Evolutionary conservation across 1,284 basidiomycete genomes (phyloP).

Genomic region (Ustilago sp.): DNA sequence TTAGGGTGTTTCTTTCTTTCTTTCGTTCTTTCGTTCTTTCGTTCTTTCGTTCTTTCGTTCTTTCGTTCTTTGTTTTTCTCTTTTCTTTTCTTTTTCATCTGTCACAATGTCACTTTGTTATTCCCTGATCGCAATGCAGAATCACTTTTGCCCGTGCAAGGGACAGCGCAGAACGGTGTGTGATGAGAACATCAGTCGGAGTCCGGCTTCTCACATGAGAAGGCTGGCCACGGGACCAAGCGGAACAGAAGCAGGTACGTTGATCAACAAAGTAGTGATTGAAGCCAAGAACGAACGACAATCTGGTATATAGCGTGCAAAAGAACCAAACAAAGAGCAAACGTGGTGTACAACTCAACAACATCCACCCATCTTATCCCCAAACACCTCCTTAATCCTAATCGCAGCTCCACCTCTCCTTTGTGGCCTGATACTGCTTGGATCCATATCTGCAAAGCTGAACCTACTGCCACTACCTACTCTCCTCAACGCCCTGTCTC

Average conservation of each 20-base stretch:
- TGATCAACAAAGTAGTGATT: constrained; percentile 15
- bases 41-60: no score
- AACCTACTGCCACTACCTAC: constrained; percentile 66
- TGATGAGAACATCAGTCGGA: no score
- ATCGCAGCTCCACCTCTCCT: constrained; percentile 25
- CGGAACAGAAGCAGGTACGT: neutral
- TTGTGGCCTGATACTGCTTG: constrained; percentile 23
- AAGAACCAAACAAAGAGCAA: neutral
- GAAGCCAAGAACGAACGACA: constrained; percentile 6
- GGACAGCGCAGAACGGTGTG: no score
- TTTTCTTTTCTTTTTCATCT: no score
- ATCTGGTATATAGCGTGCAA: constrained; percentile 32
- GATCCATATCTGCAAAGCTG: constrained; percentile 57
- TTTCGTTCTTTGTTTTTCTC: no score
- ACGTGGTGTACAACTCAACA: constrained; percentile 25
- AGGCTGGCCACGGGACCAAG: neutral
- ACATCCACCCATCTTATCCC: constrained; percentile 46
- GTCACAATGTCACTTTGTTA: no score
- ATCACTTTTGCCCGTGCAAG: no score
- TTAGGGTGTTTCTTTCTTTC: neutral
- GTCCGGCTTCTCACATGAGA: neutral
- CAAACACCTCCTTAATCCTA: constrained; percentile 46
- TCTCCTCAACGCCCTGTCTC: constrained; percentile 79
- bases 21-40: no score
- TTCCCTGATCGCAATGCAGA: no score